A percentile compares a stretch with the other conserved stretches of the same genome.
Conservation (phyloP, 1,284 basidiomycete species). For the Moesziomyces parantarcticus region DNA sequence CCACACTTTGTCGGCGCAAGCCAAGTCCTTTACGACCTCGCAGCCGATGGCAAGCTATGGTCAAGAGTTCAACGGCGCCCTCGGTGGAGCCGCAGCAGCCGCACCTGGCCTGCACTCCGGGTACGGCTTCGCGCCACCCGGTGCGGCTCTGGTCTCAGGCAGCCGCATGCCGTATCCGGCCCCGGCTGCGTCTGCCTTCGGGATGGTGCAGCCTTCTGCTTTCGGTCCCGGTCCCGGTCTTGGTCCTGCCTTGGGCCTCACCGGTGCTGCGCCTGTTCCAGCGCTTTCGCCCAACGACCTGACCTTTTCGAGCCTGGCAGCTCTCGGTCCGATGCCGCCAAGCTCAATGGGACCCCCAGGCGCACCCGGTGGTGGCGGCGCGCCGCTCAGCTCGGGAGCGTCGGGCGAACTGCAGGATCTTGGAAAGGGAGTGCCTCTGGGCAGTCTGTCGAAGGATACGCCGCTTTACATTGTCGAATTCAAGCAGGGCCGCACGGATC, state of each 20-base stretch:
- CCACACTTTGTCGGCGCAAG: constrained; percentile 31
- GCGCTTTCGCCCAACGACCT: constrained; percentile 25
- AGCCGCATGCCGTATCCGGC: constrained; percentile 15
- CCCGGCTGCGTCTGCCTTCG: constrained; percentile 15
- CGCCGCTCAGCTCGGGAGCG: constrained; percentile 14
- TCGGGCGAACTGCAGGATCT: constrained; percentile 72
- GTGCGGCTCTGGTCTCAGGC: not conserved
- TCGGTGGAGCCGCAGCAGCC: constrained; percentile 1
- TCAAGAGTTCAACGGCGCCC: constrained; percentile 11
- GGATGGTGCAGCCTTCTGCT: constrained; percentile 11
- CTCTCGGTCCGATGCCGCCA: constrained; percentile 51
- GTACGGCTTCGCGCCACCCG: constrained; percentile 9
- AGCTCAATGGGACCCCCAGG: constrained; percentile 32
- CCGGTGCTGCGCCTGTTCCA: not conserved
- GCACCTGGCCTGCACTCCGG: constrained; percentile 1
- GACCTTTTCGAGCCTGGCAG: constrained; percentile 46
- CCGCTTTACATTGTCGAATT: constrained; percentile 97
- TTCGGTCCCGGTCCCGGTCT: constrained; percentile 1
- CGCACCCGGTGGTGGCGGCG: constrained; percentile 12
- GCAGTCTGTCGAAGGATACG: constrained; percentile 81
- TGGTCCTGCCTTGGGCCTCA: constrained; percentile 3
- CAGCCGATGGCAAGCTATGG: constrained; percentile 13
- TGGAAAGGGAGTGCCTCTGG: constrained; percentile 88
- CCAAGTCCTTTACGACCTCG: constrained; percentile 28
- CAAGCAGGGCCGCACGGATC: constrained; percentile 92